A percentile compares a stretch with the other conserved stretches of the same genome.
Conservation (phyloP, 352 stramenopile species). For the Globisporangium echinulatum region DNA sequence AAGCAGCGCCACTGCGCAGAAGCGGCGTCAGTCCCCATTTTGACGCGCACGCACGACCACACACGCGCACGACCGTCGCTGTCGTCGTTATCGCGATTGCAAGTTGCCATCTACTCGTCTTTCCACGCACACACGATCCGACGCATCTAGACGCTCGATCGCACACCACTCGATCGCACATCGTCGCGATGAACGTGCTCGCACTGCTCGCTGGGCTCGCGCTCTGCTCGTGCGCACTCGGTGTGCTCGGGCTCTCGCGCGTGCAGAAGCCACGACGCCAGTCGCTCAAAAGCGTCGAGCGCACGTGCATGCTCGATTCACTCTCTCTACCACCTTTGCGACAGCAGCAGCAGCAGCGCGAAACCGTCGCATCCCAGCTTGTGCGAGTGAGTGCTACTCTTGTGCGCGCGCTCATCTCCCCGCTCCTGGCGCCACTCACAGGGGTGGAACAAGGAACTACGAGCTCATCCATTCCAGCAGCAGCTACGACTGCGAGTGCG, state of each 20-base stretch:
- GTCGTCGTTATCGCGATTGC: no score
- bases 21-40: slow-evolving; percentile 4
- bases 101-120: no score
- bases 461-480: background rate
- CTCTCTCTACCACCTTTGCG: background rate
- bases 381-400: background rate
- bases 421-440: slow-evolving; percentile 6
- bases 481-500: background rate
- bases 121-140: no score
- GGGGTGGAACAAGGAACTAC: slow-evolving; percentile 9
- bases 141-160: no score
- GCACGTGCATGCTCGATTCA: slow-evolving; percentile 4
- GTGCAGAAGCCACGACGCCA: slow-evolving; percentile 17
- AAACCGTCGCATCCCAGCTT: background rate
- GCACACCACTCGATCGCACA: background rate
- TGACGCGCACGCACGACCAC: slow-evolving; percentile 3
- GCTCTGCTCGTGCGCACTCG: slow-evolving; percentile 14
- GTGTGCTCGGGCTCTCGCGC: slow-evolving; percentile 17
- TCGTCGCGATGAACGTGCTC: slow-evolving; percentile 10
- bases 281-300: slow-evolving; percentile 21
- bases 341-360: background rate
- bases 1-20: background rate
- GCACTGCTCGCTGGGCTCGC: slow-evolving; percentile 12
- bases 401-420: slow-evolving; percentile 9
- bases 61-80: background rate